Base-by-base conservation (phyloP, 805 yeast genomes). In the Isabelozyma pseudorhagii region DNA sequence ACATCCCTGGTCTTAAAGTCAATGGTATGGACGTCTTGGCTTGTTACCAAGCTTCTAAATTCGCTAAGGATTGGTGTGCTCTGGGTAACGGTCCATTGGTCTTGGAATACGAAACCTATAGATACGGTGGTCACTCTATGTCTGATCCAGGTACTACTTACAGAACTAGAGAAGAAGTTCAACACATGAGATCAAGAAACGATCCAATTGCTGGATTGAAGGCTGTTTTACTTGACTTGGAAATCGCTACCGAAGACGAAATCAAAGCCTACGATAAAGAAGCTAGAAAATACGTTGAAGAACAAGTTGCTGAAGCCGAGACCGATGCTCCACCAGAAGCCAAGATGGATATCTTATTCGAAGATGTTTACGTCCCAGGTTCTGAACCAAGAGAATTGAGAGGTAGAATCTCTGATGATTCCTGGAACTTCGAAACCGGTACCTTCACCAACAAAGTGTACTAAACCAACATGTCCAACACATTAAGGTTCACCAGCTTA, bases 101-200 rank as follows among this genome's bases (percentile, higher is more conserved):
- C 48, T 68, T 94, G 61, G 99, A 94, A 81, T 94, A 87, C 77
- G 97, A 92, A 80, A 94, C 99, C 62, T 94, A 94, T 80, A 88
- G 99, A 82, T 94, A 94, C 73, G 98, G 98, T 80, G 99, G 99
- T 74, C 99, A 94, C 84, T 94, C 99, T 61, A 94, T 94, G 98
- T 93, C 98, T 61, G 99, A 94, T 78, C 99, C 99, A 66, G 99
- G 99, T 82, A 94, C 99, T 73, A 94, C 99, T 59, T 94, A 94
- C 86, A 88, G 99, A 84, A 94, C 99, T 69, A 92, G 99, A 81
- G 99, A 94, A 79, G 99, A 94, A 80, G 94, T 94, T 61, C 97
- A 92, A 79, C 93, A 93, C 80, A 92, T 94, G 97, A 89, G 99
- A 81, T 90, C 98, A 42, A 88, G 90, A 81, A 91, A 88, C 72